Base-by-base conservation (phyloP, 129 eudicot genomes). In the sunflower (Helianthus annuus) region DNA sequence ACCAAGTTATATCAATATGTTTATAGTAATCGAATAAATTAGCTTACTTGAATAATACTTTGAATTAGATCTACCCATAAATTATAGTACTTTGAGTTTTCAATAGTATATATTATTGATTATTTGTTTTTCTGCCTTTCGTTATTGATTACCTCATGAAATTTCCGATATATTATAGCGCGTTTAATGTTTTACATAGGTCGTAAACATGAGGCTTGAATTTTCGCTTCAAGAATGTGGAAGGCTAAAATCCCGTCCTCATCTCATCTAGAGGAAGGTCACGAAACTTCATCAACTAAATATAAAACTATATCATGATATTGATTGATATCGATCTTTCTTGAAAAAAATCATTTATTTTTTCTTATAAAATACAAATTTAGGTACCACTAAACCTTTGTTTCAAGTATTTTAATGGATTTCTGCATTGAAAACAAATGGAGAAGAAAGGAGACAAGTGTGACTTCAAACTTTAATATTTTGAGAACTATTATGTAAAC, bases 371-470 rank as follows among this genome's bases (percentile, higher is more conserved):
- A 32, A 16, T 19, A 14, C 5, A 48, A 48, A 67, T 14, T 48
- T 67, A 27, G 44, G 52, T 22, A 27, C 24, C 72, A 67, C 14
- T 5, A 48, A 24, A 67, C 19, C 10, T 67, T 48, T 6, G 57
- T 5, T 13, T 48, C 19, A 67, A 24, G 72, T 48, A 67, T 67
- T 45, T 48, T 45, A 67, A 46, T 67, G 40, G 12, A 46, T 24
- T 19, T 46, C 71, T 66, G 14, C 56, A 22, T 11, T 45, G 19
- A 66, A 46, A 46, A 66, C 56, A 48, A 46, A 48, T 22, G 17
- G 56, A 42, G 19, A 9, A 22, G 58, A 14, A 48, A 67, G 44
- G 27, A 48, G 58, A 48, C 24, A 13, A 48, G 46, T 48, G 58
- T 46, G 42, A 22, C 39, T 11, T 66, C 55, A 44, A 19, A 45